Conservation (phyloP, 176 grass and related monocot species). For the Alloteropsis semialata region DNA sequence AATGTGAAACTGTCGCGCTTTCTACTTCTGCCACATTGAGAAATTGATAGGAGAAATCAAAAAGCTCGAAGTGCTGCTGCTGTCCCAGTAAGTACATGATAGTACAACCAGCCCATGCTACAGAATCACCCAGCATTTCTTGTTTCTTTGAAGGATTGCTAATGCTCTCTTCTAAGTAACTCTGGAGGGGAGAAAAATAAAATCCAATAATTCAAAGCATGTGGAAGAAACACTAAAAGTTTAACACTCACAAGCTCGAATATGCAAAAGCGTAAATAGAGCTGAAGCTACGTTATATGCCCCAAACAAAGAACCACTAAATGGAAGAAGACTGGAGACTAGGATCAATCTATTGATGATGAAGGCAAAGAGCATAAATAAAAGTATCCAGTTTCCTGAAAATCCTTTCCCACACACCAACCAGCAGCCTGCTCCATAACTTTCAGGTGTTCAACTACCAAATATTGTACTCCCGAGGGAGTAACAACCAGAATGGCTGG, state of each 20-base stretch:
- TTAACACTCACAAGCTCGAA: not conserved
- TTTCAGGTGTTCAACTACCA: not conserved
- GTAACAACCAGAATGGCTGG: not conserved
- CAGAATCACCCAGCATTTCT: slow-evolving; percentile 85
- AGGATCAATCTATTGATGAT: not conserved
- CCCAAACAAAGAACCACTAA: not conserved
- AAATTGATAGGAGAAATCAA: slow-evolving; percentile 94
- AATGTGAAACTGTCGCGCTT: slow-evolving; percentile 45
- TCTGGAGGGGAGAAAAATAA: slow-evolving; percentile 37
- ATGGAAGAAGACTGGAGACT: not conserved
- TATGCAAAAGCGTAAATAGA: slow-evolving; percentile 9
- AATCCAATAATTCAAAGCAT: not conserved
- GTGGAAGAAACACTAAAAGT: slow-evolving; percentile 11
- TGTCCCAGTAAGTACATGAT: slow-evolving; percentile 97
- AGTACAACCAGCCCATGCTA: slow-evolving; percentile 96
- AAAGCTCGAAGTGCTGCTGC: slow-evolving; percentile 96
- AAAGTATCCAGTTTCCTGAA: not conserved
- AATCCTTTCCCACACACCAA: not conserved
- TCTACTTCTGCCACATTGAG: slow-evolving; percentile 97
- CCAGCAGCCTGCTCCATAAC: not conserved
- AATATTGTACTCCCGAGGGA: not conserved
- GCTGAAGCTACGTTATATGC: slow-evolving; percentile 8
- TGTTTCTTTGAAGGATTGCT: slow-evolving; percentile 68
- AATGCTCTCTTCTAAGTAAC: slow-evolving; percentile 81
- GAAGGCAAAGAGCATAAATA: not conserved